Conservation (phyloP, 2,329 filamentous ascomycete genomes). For the Penicillium corylophilum region DNA sequence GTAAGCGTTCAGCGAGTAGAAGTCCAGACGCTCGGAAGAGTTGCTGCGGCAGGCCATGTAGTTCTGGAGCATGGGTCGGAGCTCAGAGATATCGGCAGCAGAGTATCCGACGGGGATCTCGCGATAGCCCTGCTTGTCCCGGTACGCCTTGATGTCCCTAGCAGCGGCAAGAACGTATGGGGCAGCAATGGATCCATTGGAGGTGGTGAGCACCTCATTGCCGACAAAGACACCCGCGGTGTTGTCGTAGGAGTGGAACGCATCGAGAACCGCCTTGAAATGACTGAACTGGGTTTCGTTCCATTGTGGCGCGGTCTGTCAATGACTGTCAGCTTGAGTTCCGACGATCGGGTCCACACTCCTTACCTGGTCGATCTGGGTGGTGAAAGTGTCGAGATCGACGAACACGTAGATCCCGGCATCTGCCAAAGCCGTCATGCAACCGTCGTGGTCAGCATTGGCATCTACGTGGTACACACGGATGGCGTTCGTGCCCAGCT, state of each 20-base stretch:
- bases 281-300: conserved; percentile 67
- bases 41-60: conserved; percentile 79
- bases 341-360: background rate
- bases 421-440: conserved; percentile 77
- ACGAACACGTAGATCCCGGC: conserved; percentile 81
- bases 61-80: conserved; percentile 64
- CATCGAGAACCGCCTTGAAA: conserved; percentile 72
- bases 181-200: conserved; percentile 61
- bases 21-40: conserved; percentile 67
- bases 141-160: conserved; percentile 79
- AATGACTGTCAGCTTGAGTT: conserved; percentile 6
- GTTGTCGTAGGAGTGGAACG: conserved; percentile 75
- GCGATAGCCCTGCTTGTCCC: conserved; percentile 72
- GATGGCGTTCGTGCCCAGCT: conserved; percentile 77
- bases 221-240: conserved; percentile 81
- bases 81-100: conserved; percentile 75
- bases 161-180: conserved; percentile 81
- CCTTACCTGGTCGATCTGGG: conserved; percentile 44
- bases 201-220: conserved; percentile 69
- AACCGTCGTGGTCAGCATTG: conserved; percentile 67
- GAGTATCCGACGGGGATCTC: conserved; percentile 84
- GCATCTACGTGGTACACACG: conserved; percentile 86
- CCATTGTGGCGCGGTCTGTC: conserved; percentile 64
- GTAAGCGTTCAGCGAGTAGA: conserved; percentile 84
- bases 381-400: conserved; percentile 64